A percentile compares a stretch with the other conserved stretches of the same genome.
Evolutionary conservation across 2,329 filamentous ascomycete species (phyloP).

Genomic region (Clonostachys chloroleuca): DNA sequence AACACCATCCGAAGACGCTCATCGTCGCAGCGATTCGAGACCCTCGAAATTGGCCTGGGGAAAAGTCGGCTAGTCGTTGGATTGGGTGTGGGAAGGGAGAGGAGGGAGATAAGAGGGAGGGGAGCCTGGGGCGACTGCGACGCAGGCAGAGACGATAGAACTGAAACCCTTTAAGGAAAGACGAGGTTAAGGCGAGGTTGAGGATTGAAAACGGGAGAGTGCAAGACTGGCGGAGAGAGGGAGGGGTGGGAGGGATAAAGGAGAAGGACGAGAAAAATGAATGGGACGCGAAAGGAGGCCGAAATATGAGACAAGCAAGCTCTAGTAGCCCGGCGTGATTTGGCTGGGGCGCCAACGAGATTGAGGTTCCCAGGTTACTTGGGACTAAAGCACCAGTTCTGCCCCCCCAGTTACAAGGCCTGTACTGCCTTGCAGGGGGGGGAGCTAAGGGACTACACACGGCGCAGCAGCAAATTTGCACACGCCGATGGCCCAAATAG

Average conservation of each 20-base stretch:
- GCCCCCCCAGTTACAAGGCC: no score
- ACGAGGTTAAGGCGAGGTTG: background rate
- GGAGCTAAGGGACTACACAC: no score
- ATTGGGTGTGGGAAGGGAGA: background rate
- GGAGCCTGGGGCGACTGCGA: background rate
- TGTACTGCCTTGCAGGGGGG: no score
- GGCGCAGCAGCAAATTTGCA: no score
- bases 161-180: background rate
- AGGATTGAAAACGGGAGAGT: background rate
- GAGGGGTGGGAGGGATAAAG: background rate
- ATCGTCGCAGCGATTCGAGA: slow-evolving; percentile 20
- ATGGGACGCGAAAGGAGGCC: background rate
- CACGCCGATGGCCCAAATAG: no score
- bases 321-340: no score
- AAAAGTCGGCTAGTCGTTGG: no score
- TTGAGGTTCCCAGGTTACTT: no score
- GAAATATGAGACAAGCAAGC: no score
- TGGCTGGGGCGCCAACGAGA: no score
- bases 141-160: background rate
- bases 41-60: no score
- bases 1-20: slow-evolving; percentile 50
- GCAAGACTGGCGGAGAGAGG: background rate
- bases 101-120: background rate
- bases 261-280: background rate
- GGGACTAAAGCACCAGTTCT: no score